phyloP scores from a whole-genome alignment of 225 moss, liverwort and hornwort genomes.

The Thuidium tamariscinum region DNA sequence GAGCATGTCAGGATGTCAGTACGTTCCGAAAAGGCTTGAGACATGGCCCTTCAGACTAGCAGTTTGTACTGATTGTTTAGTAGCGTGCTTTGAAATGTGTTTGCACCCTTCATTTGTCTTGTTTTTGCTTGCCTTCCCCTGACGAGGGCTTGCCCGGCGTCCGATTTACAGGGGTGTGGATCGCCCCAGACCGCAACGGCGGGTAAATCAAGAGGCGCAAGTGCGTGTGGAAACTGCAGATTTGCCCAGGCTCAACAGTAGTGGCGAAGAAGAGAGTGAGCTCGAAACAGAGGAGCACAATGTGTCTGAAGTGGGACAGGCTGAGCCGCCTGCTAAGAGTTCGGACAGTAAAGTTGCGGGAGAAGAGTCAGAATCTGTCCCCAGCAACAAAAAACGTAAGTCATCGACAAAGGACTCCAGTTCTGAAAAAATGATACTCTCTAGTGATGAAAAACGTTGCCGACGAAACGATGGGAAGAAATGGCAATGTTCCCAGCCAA shows the following conservation, averaged over 20 bases:
- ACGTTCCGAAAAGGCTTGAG: not conserved
- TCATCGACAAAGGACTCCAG: not conserved
- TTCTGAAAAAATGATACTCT: not conserved
- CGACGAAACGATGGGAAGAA: slow-evolving; percentile 67
- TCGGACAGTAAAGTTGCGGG: not conserved
- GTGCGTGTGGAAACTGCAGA: slow-evolving; percentile 8
- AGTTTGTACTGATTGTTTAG: not conserved
- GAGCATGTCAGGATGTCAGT: not conserved
- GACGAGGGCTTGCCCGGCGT: not conserved
- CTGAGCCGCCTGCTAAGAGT: slow-evolving; percentile 6
- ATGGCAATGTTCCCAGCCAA: slow-evolving; percentile 44
- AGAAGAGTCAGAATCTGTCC: slow-evolving; percentile 8
- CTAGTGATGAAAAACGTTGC: slow-evolving; percentile 30
- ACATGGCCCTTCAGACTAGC: not conserved
- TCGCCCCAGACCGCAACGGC: slow-evolving; percentile 19
- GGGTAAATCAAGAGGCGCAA: slow-evolving; percentile 18
- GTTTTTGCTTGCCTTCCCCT: not conserved
- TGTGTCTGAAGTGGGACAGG: slow-evolving; percentile 5
- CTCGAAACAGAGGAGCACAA: slow-evolving; percentile 23
- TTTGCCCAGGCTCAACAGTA: not conserved
- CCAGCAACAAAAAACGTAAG: slow-evolving; percentile 22
- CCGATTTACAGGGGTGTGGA: slow-evolving; percentile 15
- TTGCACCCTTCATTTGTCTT: not conserved
- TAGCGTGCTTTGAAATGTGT: not conserved
- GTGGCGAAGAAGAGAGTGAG: slow-evolving; percentile 21